Evolutionary conservation across 139 green algal genomes (phyloP).

Genomic region (Haematococcus sp.): DNA sequence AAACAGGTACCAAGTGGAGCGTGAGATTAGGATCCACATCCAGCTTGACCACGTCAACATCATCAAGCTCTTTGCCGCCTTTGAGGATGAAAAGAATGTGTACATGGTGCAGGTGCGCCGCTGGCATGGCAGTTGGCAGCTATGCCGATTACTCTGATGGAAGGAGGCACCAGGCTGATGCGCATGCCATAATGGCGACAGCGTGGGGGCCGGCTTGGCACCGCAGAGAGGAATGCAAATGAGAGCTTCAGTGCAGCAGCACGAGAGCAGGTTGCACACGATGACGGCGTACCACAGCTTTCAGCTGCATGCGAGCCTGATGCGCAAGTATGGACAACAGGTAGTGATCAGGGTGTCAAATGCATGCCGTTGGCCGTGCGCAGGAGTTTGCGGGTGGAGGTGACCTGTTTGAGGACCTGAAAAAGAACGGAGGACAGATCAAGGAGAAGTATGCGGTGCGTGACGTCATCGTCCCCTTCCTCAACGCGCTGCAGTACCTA

Average conservation of each 20-base stretch:
- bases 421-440: constrained; percentile 56
- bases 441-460: constrained; percentile 52
- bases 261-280: no score
- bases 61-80: constrained; percentile 68
- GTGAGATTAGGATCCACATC: constrained; percentile 57
- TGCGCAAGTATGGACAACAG: no score
- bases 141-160: neutral
- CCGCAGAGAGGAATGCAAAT: no score
- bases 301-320: no score
- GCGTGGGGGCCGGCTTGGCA: neutral
- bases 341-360: no score
- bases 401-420: constrained; percentile 78
- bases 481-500: constrained; percentile 65
- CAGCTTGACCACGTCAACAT: constrained; percentile 54
- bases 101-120: constrained; percentile 75
- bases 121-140: no score
- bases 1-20: constrained; percentile 52
- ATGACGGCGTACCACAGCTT: no score
- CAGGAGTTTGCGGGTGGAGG: constrained; percentile 60
- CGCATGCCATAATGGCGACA: neutral
- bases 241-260: no score
- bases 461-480: constrained; percentile 60
- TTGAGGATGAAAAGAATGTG: constrained; percentile 75
- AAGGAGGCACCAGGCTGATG: no score
- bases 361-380: no score